A percentile compares a stretch with the other conserved stretches of the same genome.
These are phyloP conservation scores for Pythium graminicola DNA, from an alignment of 352 stramenopile species.

Conservation along the genomic window DNA sequence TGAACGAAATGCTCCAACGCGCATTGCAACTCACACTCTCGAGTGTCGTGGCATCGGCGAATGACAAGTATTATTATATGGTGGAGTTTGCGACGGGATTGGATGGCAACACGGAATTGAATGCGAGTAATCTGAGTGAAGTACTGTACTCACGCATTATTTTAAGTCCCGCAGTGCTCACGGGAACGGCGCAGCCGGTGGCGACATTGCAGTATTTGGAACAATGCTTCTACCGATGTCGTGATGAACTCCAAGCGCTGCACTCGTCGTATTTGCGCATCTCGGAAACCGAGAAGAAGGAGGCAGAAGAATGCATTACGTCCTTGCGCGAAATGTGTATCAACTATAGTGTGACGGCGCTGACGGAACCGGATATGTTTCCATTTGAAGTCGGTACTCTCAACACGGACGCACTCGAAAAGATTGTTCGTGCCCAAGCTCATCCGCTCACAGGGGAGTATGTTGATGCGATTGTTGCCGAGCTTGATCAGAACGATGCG, in stretches of 20 bases:
- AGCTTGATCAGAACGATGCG: conserved; percentile 43
- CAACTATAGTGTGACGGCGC: conserved; percentile 78
- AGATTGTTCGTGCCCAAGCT: conserved; percentile 49
- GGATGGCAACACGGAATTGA: conserved; percentile 21
- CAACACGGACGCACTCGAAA: conserved; percentile 64
- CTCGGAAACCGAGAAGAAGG: conserved; percentile 37
- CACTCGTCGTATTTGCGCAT: conserved; percentile 57
- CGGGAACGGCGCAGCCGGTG: conserved; percentile 42
- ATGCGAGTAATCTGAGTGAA: conserved; percentile 47
- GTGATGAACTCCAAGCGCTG: conserved; percentile 63
- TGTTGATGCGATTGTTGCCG: conserved; percentile 41
- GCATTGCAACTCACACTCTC: conserved; percentile 60
- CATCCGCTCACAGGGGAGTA: conserved; percentile 54
- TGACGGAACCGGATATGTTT: conserved; percentile 84
- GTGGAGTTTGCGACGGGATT: conserved; percentile 22
- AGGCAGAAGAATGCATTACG: conserved; percentile 40
- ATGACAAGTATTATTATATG: conserved; percentile 40
- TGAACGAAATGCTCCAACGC: conserved; percentile 75
- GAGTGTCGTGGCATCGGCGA: conserved; percentile 17
- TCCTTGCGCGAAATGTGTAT: conserved; percentile 71
- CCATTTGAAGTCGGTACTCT: conserved; percentile 59
- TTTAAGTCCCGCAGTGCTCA: conserved; percentile 44
- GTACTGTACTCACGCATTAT: conserved; percentile 68
- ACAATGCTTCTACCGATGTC: conserved; percentile 64
- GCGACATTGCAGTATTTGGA: conserved; percentile 65